These are phyloP conservation scores for Plenodomus biglobosus DNA, from an alignment of 2,329 filamentous ascomycete genomes.

Conservation along the genomic window DNA sequence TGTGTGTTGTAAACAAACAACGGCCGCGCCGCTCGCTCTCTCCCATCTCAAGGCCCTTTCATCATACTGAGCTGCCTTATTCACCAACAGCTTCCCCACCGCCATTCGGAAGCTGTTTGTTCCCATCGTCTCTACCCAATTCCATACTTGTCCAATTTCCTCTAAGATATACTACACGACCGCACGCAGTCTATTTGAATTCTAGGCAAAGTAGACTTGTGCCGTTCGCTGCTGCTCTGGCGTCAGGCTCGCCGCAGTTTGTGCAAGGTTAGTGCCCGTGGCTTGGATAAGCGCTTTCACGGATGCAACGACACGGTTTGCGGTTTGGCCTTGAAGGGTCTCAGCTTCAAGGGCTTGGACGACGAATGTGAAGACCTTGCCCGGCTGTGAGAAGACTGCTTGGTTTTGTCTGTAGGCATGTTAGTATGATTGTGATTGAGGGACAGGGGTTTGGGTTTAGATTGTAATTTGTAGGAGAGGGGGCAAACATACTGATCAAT, in stretches of 20 bases:
- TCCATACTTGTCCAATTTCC: too few relatives aligned
- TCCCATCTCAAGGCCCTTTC: too few relatives aligned
- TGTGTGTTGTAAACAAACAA: too few relatives aligned
- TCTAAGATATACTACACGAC: too few relatives aligned
- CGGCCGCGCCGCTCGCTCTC: too few relatives aligned
- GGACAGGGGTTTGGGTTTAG: too few relatives aligned
- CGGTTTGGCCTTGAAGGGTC: constrained; percentile 82
- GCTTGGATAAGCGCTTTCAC: constrained; percentile 76
- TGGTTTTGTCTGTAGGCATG: constrained; percentile 71
- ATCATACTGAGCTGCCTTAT: too few relatives aligned
- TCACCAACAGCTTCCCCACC: too few relatives aligned
- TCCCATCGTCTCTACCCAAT: too few relatives aligned
- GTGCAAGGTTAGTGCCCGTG: constrained; percentile 73
- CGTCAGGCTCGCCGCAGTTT: constrained; percentile 72
- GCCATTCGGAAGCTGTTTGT: too few relatives aligned
- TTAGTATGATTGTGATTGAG: constrained; percentile 1
- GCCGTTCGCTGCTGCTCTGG: constrained; percentile 79
- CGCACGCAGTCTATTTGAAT: not conserved
- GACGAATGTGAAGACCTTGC: constrained; percentile 81
- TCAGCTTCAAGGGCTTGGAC: constrained; percentile 88
- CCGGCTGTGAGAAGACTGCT: constrained; percentile 72
- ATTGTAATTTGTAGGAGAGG: not conserved
- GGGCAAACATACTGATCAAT: constrained; percentile 83
- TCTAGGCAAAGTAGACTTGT: constrained; percentile 72
- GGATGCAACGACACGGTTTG: constrained; percentile 71